Evolutionary conservation across 2,329 filamentous ascomycete genomes (phyloP).

Genomic region (Catunica adiposa): DNA sequence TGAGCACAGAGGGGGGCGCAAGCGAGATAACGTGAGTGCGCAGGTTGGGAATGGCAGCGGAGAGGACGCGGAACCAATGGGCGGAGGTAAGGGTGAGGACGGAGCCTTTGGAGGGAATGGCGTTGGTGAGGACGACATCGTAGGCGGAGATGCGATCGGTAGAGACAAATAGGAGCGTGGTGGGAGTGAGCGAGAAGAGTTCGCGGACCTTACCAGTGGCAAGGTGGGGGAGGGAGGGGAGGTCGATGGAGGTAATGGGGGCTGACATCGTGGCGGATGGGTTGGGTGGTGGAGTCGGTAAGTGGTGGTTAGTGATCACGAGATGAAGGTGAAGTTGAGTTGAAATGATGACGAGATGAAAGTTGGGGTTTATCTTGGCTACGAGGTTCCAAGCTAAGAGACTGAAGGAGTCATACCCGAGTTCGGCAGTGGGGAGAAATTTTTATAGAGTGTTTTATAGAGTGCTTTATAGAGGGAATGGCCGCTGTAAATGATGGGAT

Average conservation of each 20-base stretch:
- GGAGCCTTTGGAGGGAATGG: slow-evolving; percentile 36
- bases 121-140: slow-evolving; percentile 75
- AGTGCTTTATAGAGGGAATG: not conserved
- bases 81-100: slow-evolving; percentile 31
- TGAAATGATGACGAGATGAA: not conserved
- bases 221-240: slow-evolving; percentile 23
- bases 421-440: slow-evolving; percentile 6
- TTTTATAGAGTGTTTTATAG: not conserved
- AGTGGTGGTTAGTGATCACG: not conserved
- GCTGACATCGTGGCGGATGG: slow-evolving; percentile 9
- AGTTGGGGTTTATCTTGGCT: not conserved
- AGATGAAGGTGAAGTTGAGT: not conserved
- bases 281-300: not conserved
- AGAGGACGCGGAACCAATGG: slow-evolving; percentile 38
- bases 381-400: not conserved
- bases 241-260: slow-evolving; percentile 19
- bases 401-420: slow-evolving; percentile 10
- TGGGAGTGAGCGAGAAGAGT: slow-evolving; percentile 48
- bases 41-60: slow-evolving; percentile 29
- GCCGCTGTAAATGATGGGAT: not conserved
- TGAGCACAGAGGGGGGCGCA: slow-evolving; percentile 23
- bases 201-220: slow-evolving; percentile 57
- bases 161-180: slow-evolving; percentile 62
- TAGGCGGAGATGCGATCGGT: slow-evolving; percentile 90
- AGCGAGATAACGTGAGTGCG: slow-evolving; percentile 37